phyloP scores from a whole-genome alignment of 1,284 basidiomycete genomes.

The Trichosporon sp. region DNA sequence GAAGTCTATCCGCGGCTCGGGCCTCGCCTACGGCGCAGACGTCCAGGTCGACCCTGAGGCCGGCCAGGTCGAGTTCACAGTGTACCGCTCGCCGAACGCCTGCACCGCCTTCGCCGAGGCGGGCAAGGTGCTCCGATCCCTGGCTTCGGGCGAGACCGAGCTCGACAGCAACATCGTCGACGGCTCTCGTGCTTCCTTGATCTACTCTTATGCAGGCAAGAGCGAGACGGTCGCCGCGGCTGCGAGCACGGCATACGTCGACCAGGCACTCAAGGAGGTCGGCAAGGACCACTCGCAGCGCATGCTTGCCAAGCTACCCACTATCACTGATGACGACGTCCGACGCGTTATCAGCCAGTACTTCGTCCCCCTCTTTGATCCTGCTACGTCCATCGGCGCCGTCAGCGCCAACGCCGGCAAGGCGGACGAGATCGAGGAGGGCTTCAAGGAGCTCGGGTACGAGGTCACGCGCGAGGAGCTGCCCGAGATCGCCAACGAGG shows the following conservation, averaged over 20 bases:
- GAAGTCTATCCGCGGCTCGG: slow-evolving; percentile 84
- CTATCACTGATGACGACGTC: slow-evolving; percentile 71
- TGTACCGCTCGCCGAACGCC: slow-evolving; percentile 84
- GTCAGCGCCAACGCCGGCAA: slow-evolving; percentile 79
- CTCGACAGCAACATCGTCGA: slow-evolving; percentile 80
- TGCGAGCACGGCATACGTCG: slow-evolving; percentile 71
- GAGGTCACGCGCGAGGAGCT: slow-evolving; percentile 64
- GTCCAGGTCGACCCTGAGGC: slow-evolving; percentile 73
- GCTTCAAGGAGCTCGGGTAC: slow-evolving; percentile 66
- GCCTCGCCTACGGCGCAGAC: slow-evolving; percentile 87
- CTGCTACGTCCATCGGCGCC: slow-evolving; percentile 69
- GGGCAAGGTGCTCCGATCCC: slow-evolving; percentile 63
- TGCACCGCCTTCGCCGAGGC: slow-evolving; percentile 79
- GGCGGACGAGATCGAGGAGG: slow-evolving; percentile 63
- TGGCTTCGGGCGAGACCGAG: slow-evolving; percentile 73
- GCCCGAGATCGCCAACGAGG: slow-evolving; percentile 22
- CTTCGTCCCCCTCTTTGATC: slow-evolving; percentile 79
- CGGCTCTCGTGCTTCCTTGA: slow-evolving; percentile 85
- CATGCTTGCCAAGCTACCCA: slow-evolving; percentile 63
- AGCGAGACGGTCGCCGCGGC: slow-evolving; percentile 80
- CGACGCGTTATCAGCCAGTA: slow-evolving; percentile 64
- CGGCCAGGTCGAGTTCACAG: slow-evolving; percentile 70
- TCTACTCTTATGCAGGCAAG: slow-evolving; percentile 70
- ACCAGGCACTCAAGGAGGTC: slow-evolving; percentile 78
- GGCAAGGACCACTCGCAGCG: slow-evolving; percentile 66